Evolutionary conservation across 768 basidiomycete genomes (phyloP), one percentile per base, ranked within the genome.

Genomic region (Lactifluus pinguis): DNA sequence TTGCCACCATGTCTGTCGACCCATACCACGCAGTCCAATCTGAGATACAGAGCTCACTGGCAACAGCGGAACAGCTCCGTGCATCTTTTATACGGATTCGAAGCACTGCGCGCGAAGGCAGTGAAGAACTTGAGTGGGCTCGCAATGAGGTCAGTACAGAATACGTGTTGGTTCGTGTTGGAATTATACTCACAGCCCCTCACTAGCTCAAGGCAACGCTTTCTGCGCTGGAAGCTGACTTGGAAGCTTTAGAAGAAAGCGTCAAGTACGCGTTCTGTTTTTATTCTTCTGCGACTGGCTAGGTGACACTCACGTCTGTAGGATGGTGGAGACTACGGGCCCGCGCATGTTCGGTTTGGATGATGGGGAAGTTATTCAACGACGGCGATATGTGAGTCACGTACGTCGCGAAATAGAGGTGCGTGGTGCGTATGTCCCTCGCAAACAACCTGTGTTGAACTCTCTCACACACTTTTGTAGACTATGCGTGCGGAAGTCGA

Each of bases 241-340:
- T 95, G 25, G 91, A 93, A 62, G 93, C 93, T 70, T 74, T 98
- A n/a, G 94, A 97, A 53, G 92, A 92, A 69, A 93, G 91, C 68
- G 94, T 98, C 48, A 86, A 83, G 90, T 91, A 71, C 65, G 81
- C 19, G 39, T 49, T 19, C n/a, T 21, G 41, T 19, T 32, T 10
- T 55, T 47, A 1, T 10, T 41, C 17, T 29, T 7, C 19, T 6
- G 17, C 34, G 10, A 29, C 21, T 39, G 44, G 21, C 55, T 19
- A 36, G 39, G 32, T 11, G 50, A 29, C 25, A 54, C 25, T 25
- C 25, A 25, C 52, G 4, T 8, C 41, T 47, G 15, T 67, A 93
- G 91, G 71, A 89, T 93, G 45, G 90, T 97, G 0, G 95, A 95
- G 69, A 81, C 83, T 11, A 87, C 85, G 0, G 93, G 90, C 39